Percentiles rank a stretch among this genome's conserved stretches.
Conservation (phyloP, 2,329 filamentous ascomycete species). For the Neofusicoccum sp. region DNA sequence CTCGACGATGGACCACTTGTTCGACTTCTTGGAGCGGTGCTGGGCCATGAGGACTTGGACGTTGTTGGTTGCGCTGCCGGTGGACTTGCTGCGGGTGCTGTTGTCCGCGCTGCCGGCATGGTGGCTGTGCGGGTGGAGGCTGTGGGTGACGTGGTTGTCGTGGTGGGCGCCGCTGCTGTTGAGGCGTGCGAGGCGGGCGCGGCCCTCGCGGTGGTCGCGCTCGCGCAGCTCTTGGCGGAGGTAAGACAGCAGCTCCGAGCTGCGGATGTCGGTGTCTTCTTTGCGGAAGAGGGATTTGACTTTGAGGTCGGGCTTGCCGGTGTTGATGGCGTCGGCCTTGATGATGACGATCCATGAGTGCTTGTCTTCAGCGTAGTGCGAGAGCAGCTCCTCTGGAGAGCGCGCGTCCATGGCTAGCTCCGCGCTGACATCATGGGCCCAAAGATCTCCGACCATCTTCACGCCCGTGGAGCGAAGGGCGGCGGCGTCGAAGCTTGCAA, state of each 20-base stretch:
- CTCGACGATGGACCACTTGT: conserved; percentile 81
- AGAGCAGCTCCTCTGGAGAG: conserved; percentile 75
- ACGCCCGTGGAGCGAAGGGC: conserved; percentile 74
- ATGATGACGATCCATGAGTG: conserved; percentile 88
- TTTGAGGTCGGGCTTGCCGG: conserved; percentile 61
- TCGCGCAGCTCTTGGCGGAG: conserved; percentile 80
- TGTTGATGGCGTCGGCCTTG: conserved; percentile 65
- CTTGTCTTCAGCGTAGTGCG: conserved; percentile 71
- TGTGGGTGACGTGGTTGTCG: not conserved
- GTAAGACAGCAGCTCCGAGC: conserved; percentile 72
- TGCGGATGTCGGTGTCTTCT: conserved; percentile 72
- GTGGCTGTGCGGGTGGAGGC: not conserved
- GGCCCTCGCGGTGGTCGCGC: conserved; percentile 62
- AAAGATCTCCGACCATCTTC: conserved; percentile 74
- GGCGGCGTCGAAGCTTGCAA: conserved; percentile 80
- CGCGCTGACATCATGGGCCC: conserved; percentile 79
- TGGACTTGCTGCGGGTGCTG: conserved; percentile 22
- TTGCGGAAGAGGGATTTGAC: conserved; percentile 75
- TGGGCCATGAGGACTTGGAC: conserved; percentile 82
- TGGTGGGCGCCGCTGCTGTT: conserved; percentile 32
- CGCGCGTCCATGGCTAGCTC: conserved; percentile 80
- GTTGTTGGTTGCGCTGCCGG: conserved; percentile 46
- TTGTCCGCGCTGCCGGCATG: conserved; percentile 5
- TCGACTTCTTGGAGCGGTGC: conserved; percentile 87
- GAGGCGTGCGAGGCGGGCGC: conserved; percentile 29